These are phyloP conservation scores for Aspergillus proliferans DNA, from an alignment of 2,329 filamentous ascomycete genomes.

Conservation along the genomic window DNA sequence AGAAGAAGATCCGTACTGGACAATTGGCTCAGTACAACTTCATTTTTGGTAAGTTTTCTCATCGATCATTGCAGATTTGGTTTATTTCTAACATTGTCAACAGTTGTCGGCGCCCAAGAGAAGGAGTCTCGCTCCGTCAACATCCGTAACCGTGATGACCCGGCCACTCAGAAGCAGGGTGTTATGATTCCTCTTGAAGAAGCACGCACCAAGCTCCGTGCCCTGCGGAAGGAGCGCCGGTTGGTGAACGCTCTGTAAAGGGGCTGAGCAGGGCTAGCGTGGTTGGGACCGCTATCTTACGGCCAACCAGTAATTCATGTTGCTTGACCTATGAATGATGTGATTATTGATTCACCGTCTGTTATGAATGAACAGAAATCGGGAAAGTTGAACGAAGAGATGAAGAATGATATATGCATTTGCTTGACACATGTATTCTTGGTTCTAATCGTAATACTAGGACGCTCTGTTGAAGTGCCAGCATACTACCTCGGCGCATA, in stretches of 20 bases:
- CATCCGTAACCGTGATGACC: slow-evolving; percentile 59
- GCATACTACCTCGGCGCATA: too few relatives aligned
- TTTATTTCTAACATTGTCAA: slow-evolving; percentile 10
- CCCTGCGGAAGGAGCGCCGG: slow-evolving; percentile 41
- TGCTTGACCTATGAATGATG: not conserved
- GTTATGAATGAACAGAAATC: not conserved
- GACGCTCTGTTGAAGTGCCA: too few relatives aligned
- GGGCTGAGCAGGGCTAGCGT: slow-evolving; percentile 10
- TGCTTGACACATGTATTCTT: too few relatives aligned
- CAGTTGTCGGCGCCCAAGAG: slow-evolving; percentile 59
- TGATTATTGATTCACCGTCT: slow-evolving; percentile 2
- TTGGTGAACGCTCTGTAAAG: slow-evolving; percentile 36
- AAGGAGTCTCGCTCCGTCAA: slow-evolving; percentile 55
- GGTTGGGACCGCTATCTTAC: slow-evolving; percentile 1
- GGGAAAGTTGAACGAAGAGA: slow-evolving; percentile 1
- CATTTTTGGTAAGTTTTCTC: slow-evolving; percentile 39
- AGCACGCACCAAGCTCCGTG: slow-evolving; percentile 48
- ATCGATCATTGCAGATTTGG: not conserved
- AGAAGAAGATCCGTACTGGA: slow-evolving; percentile 47
- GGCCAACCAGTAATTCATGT: not conserved
- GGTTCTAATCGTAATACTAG: too few relatives aligned
- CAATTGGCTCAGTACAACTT: slow-evolving; percentile 48
- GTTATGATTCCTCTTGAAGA: slow-evolving; percentile 56
- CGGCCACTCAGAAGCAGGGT: slow-evolving; percentile 56
- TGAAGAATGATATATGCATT: too few relatives aligned